These are phyloP conservation scores for Clitocybe nebularis DNA, from an alignment of 1,284 basidiomycete genomes.

Conservation along the genomic window DNA sequence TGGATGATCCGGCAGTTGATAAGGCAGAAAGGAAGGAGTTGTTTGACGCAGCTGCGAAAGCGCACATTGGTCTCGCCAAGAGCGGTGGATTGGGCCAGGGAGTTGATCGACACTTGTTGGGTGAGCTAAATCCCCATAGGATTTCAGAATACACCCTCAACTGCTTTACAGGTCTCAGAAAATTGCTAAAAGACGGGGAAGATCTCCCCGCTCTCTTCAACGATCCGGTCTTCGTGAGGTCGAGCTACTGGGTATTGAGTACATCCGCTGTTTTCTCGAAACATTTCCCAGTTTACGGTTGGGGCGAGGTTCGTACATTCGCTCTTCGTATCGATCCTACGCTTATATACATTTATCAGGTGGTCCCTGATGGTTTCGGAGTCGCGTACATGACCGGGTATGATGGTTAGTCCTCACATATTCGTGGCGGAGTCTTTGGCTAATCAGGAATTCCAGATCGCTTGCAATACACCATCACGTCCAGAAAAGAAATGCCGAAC, in stretches of 20 bases:
- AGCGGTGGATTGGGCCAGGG: conserved; percentile 72
- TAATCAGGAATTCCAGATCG: conserved; percentile 43
- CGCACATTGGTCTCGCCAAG: conserved; percentile 69
- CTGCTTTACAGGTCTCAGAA: conserved; percentile 55
- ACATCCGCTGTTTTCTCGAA: conserved; percentile 88
- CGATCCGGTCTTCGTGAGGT: conserved; percentile 67
- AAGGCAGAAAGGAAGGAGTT: conserved; percentile 48
- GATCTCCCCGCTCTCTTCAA: conserved; percentile 62
- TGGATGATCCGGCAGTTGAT: conserved; percentile 50
- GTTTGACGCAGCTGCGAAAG: conserved; percentile 65
- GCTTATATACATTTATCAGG: conserved; percentile 31
- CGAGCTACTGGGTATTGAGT: conserved; percentile 71
- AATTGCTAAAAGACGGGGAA: conserved; percentile 58
- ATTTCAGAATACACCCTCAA: conserved; percentile 3
- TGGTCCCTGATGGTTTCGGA: conserved; percentile 77
- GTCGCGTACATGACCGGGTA: conserved; percentile 76
- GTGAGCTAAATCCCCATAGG: conserved; percentile 35
- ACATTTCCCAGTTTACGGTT: conserved; percentile 79
- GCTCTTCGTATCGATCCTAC: background rate
- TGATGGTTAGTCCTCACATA: conserved; percentile 39
- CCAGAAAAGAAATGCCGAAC: conserved; percentile 74
- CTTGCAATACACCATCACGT: conserved; percentile 80
- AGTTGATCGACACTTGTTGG: conserved; percentile 81
- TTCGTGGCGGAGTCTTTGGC: background rate
- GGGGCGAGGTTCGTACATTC: conserved; percentile 63